Conservation (phyloP, 2,329 filamentous ascomycete genomes). For the Erysiphe pulchra region DNA sequence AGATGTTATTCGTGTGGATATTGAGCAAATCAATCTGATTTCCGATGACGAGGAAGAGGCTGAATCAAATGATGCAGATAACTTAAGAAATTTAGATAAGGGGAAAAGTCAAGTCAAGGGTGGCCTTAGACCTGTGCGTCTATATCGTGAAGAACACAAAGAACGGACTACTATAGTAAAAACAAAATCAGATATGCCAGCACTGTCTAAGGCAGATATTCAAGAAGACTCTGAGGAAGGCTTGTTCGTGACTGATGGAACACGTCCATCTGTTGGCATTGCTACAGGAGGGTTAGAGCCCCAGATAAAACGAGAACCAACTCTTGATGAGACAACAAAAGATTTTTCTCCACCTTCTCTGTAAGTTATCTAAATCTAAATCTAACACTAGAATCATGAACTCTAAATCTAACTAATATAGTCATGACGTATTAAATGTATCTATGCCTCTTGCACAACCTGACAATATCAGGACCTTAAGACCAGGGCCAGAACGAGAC, state of each 20-base stretch:
- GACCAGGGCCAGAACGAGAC: conserved; percentile 1
- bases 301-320: too few species aligned
- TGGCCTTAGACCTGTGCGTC: conserved; percentile 10
- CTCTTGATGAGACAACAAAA: too few species aligned
- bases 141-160: conserved; percentile 11
- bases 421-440: too few species aligned
- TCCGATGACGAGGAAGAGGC: background rate
- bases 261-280: background rate
- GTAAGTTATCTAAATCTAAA: too few species aligned
- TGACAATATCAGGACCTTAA: too few species aligned
- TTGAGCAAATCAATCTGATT: conserved; percentile 1
- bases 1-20: conserved; percentile 4
- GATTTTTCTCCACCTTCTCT: too few species aligned
- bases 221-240: conserved; percentile 3
- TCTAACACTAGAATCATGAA: too few species aligned
- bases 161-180: conserved; percentile 11
- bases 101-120: conserved; percentile 1
- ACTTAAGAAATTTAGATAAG: background rate
- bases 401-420: too few species aligned
- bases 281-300: too few species aligned
- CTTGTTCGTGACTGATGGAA: conserved; percentile 3
- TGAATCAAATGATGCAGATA: background rate
- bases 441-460: too few species aligned
- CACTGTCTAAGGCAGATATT: background rate
- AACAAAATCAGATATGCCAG: conserved; percentile 2